phyloP scores from a whole-genome alignment of 768 basidiomycete species.

The Cystobasidium tubakii region DNA sequence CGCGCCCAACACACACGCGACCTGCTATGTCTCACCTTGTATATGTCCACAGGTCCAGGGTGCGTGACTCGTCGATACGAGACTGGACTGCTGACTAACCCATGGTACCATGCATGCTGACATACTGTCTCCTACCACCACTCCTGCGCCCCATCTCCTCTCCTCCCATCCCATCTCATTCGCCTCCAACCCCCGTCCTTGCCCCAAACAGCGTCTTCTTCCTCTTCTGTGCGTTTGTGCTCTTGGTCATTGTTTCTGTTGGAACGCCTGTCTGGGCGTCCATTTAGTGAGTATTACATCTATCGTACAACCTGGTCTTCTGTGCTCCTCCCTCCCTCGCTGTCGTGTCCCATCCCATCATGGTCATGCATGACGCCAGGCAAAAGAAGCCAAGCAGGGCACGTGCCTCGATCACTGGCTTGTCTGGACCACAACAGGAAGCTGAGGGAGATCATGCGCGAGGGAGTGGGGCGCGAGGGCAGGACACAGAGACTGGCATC shows the following conservation, averaged over 20 bases:
- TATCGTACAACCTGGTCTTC: neutral
- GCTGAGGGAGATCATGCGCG: neutral
- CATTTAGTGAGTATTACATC: neutral
- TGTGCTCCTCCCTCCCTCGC: neutral
- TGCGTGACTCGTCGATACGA: neutral
- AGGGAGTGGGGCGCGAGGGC: neutral
- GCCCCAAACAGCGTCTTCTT: conserved; percentile 25
- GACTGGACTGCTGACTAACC: no score
- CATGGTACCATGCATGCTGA: neutral
- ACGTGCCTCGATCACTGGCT: neutral
- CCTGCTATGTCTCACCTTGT: neutral
- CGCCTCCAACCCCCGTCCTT: neutral
- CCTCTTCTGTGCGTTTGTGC: conserved; percentile 31
- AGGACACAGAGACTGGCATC: no score
- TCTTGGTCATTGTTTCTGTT: conserved; percentile 9
- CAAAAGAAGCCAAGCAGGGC: neutral
- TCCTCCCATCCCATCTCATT: neutral
- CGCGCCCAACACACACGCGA: no score
- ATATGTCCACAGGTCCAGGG: neutral
- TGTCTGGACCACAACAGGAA: neutral
- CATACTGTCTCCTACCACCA: neutral
- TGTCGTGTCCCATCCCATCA: neutral
- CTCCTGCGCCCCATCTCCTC: neutral
- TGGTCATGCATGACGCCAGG: no score
- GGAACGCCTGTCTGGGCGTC: neutral